Evolutionary conservation across 345 rosid species (phyloP).

Genomic region (Aurinia saxatilis): DNA sequence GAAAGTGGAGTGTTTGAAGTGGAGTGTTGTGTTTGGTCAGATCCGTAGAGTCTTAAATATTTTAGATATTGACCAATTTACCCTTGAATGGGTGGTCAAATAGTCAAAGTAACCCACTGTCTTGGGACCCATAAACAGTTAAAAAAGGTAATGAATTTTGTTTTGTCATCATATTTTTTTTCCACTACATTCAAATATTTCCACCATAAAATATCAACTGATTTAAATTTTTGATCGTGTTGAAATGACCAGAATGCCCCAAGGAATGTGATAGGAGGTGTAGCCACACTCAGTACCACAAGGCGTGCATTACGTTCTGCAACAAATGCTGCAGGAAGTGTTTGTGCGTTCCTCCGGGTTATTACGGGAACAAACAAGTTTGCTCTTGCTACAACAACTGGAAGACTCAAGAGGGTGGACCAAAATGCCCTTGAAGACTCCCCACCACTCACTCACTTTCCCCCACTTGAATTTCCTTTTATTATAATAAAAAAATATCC

Average conservation of each 20-base stretch:
- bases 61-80: neutral
- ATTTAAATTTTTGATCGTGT: neutral
- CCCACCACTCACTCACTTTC: no score
- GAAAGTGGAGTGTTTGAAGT: neutral
- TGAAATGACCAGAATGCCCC: slow-evolving; percentile 56
- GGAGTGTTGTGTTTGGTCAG: slow-evolving; percentile 17
- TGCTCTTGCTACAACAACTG: slow-evolving; percentile 80
- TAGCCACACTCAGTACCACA: slow-evolving; percentile 40
- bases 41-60: neutral
- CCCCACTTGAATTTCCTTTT: neutral
- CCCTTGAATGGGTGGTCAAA: slow-evolving; percentile 3
- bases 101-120: slow-evolving; percentile 21
- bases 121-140: slow-evolving; percentile 9
- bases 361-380: slow-evolving; percentile 46
- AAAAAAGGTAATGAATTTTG: neutral
- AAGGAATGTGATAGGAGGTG: slow-evolving; percentile 54
- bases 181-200: neutral
- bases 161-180: neutral
- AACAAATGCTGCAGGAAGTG: slow-evolving; percentile 67
- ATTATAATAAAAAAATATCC: neutral
- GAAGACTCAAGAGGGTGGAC: slow-evolving; percentile 67
- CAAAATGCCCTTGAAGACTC: slow-evolving; percentile 60
- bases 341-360: slow-evolving; percentile 75
- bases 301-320: slow-evolving; percentile 60
- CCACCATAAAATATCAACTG: neutral